These are phyloP conservation scores for Exserohilum rostratum DNA, from an alignment of 2,329 filamentous ascomycete genomes.

Conservation along the genomic window DNA sequence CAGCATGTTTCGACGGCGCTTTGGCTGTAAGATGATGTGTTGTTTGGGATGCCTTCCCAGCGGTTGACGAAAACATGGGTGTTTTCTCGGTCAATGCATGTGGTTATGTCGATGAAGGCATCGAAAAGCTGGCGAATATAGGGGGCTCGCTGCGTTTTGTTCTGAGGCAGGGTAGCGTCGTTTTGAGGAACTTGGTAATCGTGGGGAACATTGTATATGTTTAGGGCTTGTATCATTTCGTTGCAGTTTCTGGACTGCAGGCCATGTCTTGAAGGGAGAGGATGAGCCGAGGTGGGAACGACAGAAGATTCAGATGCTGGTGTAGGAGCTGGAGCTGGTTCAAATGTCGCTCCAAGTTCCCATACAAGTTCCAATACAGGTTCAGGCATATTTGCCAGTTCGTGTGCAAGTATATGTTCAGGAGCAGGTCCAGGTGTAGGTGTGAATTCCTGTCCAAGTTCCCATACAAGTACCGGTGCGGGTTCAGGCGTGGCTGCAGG, in stretches of 20 bases:
- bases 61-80: not conserved
- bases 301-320: too few species aligned
- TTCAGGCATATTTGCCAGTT: too few species aligned
- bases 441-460: too few species aligned
- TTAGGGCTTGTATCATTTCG: not conserved
- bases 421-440: not conserved
- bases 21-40: not conserved
- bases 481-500: too few species aligned
- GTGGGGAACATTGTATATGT: not conserved
- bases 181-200: not conserved
- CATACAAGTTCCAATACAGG: too few species aligned
- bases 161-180: constrained; percentile 2
- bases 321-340: too few species aligned
- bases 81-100: constrained; percentile 5
- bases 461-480: too few species aligned
- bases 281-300: too few species aligned
- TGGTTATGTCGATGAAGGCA: constrained; percentile 5
- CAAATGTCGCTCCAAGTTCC: too few species aligned
- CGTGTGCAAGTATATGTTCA: too few species aligned
- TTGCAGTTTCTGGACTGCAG: not conserved
- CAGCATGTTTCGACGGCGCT: constrained; percentile 1
- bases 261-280: not conserved
- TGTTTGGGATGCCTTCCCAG: not conserved
- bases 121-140: constrained; percentile 3
- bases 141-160: not conserved